A percentile compares a stretch with the other conserved stretches of the same genome.
These are phyloP conservation scores for Phytophthora litchii DNA, from an alignment of 352 stramenopile genomes.

Conservation along the genomic window DNA sequence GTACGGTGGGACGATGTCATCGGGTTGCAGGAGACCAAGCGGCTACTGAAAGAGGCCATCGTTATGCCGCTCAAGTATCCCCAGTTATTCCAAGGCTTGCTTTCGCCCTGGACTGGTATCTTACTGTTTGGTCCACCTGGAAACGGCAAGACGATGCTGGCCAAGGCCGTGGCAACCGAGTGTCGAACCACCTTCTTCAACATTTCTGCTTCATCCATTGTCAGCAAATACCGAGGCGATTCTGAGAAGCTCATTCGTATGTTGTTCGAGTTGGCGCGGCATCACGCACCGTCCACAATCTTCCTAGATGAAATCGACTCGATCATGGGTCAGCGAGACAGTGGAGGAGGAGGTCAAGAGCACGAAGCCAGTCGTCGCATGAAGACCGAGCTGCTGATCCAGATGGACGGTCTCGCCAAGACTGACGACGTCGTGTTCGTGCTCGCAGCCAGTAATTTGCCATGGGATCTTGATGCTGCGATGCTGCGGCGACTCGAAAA, in stretches of 20 bases:
- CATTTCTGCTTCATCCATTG: conserved; percentile 86
- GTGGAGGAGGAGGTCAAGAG: conserved; percentile 69
- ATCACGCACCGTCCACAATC: conserved; percentile 87
- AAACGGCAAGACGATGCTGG: conserved; percentile 91
- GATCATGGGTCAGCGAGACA: conserved; percentile 89
- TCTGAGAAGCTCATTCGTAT: conserved; percentile 89
- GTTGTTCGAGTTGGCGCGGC: conserved; percentile 80
- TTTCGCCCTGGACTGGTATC: conserved; percentile 91
- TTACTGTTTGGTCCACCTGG: conserved; percentile 86
- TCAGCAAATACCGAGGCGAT: conserved; percentile 87
- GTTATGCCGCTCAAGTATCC: conserved; percentile 96
- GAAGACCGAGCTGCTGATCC: conserved; percentile 89
- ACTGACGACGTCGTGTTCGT: conserved; percentile 85
- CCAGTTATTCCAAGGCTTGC: conserved; percentile 93
- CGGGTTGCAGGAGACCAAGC: conserved; percentile 91
- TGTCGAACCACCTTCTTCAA: conserved; percentile 91
- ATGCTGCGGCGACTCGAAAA: conserved; percentile 88
- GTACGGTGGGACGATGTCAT: conserved; percentile 91
- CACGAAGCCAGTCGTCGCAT: conserved; percentile 87
- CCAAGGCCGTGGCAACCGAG: conserved; percentile 85
- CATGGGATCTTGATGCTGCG: conserved; percentile 79
- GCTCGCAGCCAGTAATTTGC: conserved; percentile 80
- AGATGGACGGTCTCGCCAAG: conserved; percentile 87
- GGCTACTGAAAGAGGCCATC: conserved; percentile 94
- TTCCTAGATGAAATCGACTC: conserved; percentile 90